Evolutionary conservation across 2,329 filamentous ascomycete genomes (phyloP), one percentile per base, ranked within the genome.

Genomic region (Colletotrichum endophyticum): DNA sequence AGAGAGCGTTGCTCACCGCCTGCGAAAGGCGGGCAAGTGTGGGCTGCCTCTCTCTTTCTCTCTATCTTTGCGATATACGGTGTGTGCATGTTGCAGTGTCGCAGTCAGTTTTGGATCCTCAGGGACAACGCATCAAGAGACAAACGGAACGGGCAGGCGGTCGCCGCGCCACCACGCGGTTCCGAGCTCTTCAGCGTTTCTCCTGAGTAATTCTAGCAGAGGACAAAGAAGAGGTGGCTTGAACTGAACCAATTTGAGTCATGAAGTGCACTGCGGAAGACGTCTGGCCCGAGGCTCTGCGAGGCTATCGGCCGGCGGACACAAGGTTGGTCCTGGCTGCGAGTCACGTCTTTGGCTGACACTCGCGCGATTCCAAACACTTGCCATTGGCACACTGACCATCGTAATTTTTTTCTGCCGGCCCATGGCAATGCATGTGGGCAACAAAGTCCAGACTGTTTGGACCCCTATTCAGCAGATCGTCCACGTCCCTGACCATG

Each of bases 381-480:
- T 63, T 27, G 19, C 44, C 28, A 67, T 63, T 72, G 73, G 22
- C 39, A 68, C 64, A 62, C 36, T 59, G 57, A 39, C 67, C 53
- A 44, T 62, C 32, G 16, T 49, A 74, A 57, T 66, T 70, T 73
- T 73, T 63, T 59, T 62, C 53, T 66, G 68, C 34, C 64, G n/a
- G 59, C 49, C 49, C 49, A 34, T n/a, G 44, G 53, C 57, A 69
- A 34, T 36, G 34, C 64, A 68, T 73, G 73, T 63, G 44, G 63
- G 63, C 57, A 39, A 57, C 27, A 28, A 34, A 36, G 44, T 27
- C 73, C 49, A 64, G 49, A 49, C 63, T 53, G 12, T 53, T 70
- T 73, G 74, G 74, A 76, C 74, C 74, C 74, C 74, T 76, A 76
- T 76, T 76, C 36, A 56, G 59, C 25, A 49, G 74, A 70, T 76